A percentile compares a stretch with the other conserved stretches of the same genome.
phyloP scores from a whole-genome alignment of 306 rosid species.

The Cicer cuneatum region DNA sequence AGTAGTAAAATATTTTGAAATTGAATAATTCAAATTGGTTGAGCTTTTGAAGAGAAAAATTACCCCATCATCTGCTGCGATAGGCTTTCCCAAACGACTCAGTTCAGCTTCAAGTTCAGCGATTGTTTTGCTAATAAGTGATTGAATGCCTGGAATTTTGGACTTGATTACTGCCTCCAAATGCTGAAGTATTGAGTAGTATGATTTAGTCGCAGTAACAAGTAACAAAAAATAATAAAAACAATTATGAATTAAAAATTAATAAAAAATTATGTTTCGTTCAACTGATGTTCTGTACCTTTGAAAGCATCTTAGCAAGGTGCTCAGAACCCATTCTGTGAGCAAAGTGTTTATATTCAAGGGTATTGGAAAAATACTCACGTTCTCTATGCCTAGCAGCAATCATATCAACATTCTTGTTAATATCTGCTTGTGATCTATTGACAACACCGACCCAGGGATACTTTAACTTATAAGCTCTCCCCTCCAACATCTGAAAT shows the following conservation, averaged over 20 bases:
- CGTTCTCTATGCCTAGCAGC: constrained; percentile 96
- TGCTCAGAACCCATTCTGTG: constrained; percentile 97
- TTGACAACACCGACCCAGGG: constrained; percentile 97
- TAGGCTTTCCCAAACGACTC: constrained; percentile 87
- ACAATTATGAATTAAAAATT: background rate
- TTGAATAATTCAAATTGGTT: background rate
- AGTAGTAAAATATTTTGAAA: background rate
- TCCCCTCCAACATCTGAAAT: constrained; percentile 82
- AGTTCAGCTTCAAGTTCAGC: constrained; percentile 90
- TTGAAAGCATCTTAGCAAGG: constrained; percentile 89
- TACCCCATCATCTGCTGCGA: constrained; percentile 92
- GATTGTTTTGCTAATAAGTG: constrained; percentile 84
- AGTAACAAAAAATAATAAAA: background rate
- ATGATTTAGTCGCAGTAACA: constrained; percentile 25
- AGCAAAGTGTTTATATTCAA: constrained; percentile 89
- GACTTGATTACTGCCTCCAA: constrained; percentile 96
- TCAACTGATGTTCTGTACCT: constrained; percentile 54
- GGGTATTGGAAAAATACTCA: constrained; percentile 75
- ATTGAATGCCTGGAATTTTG: constrained; percentile 90
- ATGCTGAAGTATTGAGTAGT: constrained; percentile 66
- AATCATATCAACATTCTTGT: constrained; percentile 96
- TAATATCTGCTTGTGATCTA: constrained; percentile 89
- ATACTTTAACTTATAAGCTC: constrained; percentile 74
- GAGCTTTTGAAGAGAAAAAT: constrained; percentile 45
- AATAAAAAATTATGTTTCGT: background rate